A percentile compares a stretch with the other conserved stretches of the same genome.
These are phyloP conservation scores for Anastatica hierochuntica DNA, from an alignment of 345 rosid genomes.

Conservation along the genomic window DNA sequence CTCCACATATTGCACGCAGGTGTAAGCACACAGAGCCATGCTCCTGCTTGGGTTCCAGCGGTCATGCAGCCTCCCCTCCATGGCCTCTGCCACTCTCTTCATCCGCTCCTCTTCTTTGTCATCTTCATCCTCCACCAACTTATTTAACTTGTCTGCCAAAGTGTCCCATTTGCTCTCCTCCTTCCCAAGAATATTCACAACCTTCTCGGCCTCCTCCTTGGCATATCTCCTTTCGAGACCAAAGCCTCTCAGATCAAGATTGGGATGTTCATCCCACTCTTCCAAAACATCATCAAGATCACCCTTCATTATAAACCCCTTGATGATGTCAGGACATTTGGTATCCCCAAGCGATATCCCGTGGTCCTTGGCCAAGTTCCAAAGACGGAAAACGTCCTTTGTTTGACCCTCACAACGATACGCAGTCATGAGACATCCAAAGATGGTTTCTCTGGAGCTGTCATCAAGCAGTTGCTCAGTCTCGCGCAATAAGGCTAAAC, in stretches of 20 bases:
- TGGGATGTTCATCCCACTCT: constrained; percentile 36
- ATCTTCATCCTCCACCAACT: constrained; percentile 12
- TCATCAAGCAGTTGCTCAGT: constrained; percentile 22
- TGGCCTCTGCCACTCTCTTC: constrained; percentile 28
- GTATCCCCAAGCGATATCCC: constrained; percentile 20
- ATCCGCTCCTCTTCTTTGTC: constrained; percentile 29
- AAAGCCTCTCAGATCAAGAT: constrained; percentile 27
- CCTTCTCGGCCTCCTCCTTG: constrained; percentile 39
- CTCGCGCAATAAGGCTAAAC: constrained; percentile 30
- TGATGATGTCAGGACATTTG: constrained; percentile 27
- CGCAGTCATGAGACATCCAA: constrained; percentile 25
- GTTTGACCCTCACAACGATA: constrained; percentile 29
- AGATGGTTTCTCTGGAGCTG: constrained; percentile 1
- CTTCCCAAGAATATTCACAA: constrained; percentile 24
- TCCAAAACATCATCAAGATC: constrained; percentile 36
- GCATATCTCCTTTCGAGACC: constrained; percentile 30
- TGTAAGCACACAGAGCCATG: constrained; percentile 24
- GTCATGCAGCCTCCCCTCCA: constrained; percentile 13
- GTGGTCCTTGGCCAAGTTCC: constrained; percentile 29
- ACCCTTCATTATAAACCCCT: constrained; percentile 29
- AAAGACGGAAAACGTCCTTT: constrained; percentile 41
- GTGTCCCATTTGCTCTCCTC: constrained; percentile 25
- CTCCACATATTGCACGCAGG: constrained; percentile 30
- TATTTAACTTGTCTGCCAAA: constrained; percentile 17
- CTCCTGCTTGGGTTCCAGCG: constrained; percentile 20